These are phyloP conservation scores for Neurospora intermedia DNA, from an alignment of 495 filamentous ascomycete genomes.

Conservation along the genomic window DNA sequence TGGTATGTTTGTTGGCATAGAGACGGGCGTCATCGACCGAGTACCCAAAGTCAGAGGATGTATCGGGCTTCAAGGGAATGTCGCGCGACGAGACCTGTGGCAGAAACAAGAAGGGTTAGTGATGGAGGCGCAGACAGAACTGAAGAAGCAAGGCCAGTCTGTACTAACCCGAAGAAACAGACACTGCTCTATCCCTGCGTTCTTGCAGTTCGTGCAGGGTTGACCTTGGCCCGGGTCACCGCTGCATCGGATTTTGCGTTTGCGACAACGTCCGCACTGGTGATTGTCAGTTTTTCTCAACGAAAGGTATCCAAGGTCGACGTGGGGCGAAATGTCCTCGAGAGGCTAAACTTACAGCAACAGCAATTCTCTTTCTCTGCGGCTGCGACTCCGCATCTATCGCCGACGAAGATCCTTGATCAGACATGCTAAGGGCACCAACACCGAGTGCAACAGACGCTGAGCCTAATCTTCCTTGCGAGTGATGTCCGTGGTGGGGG, in stretches of 20 bases:
- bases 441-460: constrained; percentile 16
- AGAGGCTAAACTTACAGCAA: constrained; percentile 49
- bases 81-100: constrained; percentile 39
- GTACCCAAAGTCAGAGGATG: constrained; percentile 24
- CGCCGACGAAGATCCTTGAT: constrained; percentile 12
- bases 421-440: constrained; percentile 29
- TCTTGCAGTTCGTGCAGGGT: constrained; percentile 76
- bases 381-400: constrained; percentile 29
- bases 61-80: constrained; percentile 29
- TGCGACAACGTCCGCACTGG: constrained; percentile 84
- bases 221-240: constrained; percentile 67
- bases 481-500: background rate
- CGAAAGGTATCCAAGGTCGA: background rate
- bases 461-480: background rate
- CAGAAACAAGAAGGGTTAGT: constrained; percentile 11
- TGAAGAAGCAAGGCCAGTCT: constrained; percentile 4
- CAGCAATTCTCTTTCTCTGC: constrained; percentile 49
- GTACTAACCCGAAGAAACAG: constrained; percentile 63
- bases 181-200: constrained; percentile 57
- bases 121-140: background rate
- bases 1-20: constrained; percentile 22
- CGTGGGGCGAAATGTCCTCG: background rate
- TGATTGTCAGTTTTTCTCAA: constrained; percentile 3
- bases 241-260: constrained; percentile 93
- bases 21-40: constrained; percentile 29